These are phyloP conservation scores for Aurinia saxatilis DNA, from an alignment of 345 rosid species.

Conservation along the genomic window DNA sequence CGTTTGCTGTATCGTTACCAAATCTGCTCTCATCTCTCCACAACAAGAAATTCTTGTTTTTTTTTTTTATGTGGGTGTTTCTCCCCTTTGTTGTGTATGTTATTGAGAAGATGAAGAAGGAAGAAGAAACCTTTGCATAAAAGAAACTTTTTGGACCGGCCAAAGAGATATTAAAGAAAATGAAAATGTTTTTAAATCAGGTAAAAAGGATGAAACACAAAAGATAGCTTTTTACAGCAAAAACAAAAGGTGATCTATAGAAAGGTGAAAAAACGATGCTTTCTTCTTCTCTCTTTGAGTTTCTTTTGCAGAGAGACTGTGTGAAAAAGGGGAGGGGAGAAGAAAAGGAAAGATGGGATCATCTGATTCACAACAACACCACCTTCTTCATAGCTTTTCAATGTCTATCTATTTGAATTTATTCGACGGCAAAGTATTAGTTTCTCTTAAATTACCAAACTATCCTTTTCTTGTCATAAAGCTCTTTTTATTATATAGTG, in stretches of 20 bases:
- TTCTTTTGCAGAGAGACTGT: background rate
- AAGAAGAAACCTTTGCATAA: constrained; percentile 17
- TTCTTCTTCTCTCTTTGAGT: background rate
- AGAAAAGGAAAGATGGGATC: constrained; percentile 43
- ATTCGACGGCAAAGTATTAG: constrained; percentile 1
- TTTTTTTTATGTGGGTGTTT: background rate
- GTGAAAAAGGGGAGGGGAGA: constrained; percentile 21
- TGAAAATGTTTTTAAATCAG: background rate
- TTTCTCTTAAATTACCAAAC: constrained; percentile 10
- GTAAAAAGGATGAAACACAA: constrained; percentile 20
- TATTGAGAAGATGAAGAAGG: constrained; percentile 20
- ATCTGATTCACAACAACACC: constrained; percentile 32
- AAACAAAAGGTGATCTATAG: constrained; percentile 16
- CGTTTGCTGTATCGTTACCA: constrained; percentile 95
- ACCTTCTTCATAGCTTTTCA: constrained; percentile 12
- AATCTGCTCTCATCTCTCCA: constrained; percentile 78
- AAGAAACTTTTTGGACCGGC: constrained; percentile 22
- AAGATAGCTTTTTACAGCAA: constrained; percentile 32
- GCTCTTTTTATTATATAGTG: background rate
- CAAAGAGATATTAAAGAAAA: constrained; percentile 8
- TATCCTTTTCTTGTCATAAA: constrained; percentile 12
- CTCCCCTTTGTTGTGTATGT: background rate
- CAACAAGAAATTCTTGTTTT: background rate
- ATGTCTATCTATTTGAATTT: constrained; percentile 30
- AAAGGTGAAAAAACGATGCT: constrained; percentile 21